Percentiles rank a stretch among this genome's conserved stretches.
Conservation (phyloP, 2,329 filamentous ascomycete genomes). For the Mollisiaceae sp. region DNA sequence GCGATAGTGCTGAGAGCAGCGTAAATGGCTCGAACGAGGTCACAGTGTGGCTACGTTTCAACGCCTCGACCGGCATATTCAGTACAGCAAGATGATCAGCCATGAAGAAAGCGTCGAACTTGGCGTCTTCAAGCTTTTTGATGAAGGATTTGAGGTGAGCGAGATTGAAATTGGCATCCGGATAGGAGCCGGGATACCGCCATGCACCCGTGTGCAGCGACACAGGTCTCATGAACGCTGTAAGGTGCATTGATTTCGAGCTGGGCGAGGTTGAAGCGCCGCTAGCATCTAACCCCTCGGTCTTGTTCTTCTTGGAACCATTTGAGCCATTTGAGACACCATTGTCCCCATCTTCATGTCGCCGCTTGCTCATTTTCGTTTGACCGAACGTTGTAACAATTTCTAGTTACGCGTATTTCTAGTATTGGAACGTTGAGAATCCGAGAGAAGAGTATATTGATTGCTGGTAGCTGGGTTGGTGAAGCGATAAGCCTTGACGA, state of each 20-base stretch:
- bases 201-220: conserved; percentile 53
- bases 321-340: not conserved
- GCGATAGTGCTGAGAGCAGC: conserved; percentile 68
- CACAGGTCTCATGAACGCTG: conserved; percentile 62
- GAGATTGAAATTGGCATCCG: conserved; percentile 63
- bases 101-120: conserved; percentile 69
- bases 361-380: not conserved
- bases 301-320: not conserved
- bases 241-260: conserved; percentile 51
- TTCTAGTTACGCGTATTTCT: too few relatives aligned
- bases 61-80: conserved; percentile 61
- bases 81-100: conserved; percentile 65
- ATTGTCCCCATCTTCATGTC: not conserved
- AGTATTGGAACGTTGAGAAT: not conserved
- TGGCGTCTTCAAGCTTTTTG: conserved; percentile 61
- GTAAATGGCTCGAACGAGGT: conserved; percentile 70
- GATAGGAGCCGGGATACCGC: conserved; percentile 68
- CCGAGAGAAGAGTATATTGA: too few relatives aligned
- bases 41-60: conserved; percentile 63
- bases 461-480: not conserved
- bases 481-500: not conserved
- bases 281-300: not conserved
- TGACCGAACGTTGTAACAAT: not conserved
- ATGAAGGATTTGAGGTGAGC: conserved; percentile 65
- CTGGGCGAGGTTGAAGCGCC: not conserved